Base-by-base conservation (phyloP, 1,139 yeast species). In the Yamadazyma sp. region DNA sequence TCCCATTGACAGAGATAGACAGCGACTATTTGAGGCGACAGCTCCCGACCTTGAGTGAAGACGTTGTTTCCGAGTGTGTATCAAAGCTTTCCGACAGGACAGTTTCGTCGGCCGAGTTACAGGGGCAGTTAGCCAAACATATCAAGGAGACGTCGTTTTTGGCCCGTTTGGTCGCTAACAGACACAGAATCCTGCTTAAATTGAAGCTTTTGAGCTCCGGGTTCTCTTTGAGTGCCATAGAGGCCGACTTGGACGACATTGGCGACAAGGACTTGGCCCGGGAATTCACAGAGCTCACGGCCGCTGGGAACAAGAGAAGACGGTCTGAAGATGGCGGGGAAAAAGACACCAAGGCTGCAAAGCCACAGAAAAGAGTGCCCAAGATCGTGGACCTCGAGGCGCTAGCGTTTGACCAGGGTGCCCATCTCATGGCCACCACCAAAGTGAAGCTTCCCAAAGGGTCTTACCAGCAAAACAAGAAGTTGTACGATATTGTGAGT, bases 401-500 rank as follows among this genome's bases (percentile, higher is more conserved):
- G 10, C 61, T 86, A 10, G 71, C 71, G 0, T 85, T 88, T 52
- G 87, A 84, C 32, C 83, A 85, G 55, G 91, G 92, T 0, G 72
- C 85, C 1, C 87, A 79, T 50, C 62, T 83, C 8, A 75, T 85
- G 78, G 75, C 91, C 27, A 72, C 75, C 2, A 64, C 83, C 2
- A 84, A 82, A 47, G 79, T 92, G 14, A 74, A 74, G 40, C 73
- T 92, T 12, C 98, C 98, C 0, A 76, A 77, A 43, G 96, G 95
- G 1, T 84, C 98, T 0, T 86, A 78, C 55, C 91, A 86, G 56
- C 81, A 85, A 46, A 77, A 79, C 11, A 83, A 82, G 47, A 80
- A 79, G 45, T 65, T 77, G 4, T 92, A 92, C 59, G 98, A 92
- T 58, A 92, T 87, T 51, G 86, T 89, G 35, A 88, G 83, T 45